Conservation (phyloP, 2,329 filamentous ascomycete species). For the Aspergillus hiratsukae region DNA sequence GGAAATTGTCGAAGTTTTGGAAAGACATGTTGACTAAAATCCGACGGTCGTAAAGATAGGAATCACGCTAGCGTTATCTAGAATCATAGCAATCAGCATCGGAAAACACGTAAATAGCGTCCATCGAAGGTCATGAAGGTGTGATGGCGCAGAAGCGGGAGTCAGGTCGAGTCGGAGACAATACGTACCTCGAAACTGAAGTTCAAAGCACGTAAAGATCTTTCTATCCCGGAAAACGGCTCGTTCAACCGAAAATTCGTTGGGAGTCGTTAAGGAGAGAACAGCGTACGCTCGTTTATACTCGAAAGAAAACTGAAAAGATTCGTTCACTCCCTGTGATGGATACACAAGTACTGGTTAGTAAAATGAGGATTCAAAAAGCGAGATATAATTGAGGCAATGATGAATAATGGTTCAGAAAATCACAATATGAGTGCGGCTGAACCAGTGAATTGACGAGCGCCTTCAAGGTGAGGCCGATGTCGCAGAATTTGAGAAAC, state of each 20-base stretch:
- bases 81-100: neutral
- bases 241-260: conserved; percentile 36
- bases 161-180: neutral
- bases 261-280: conserved; percentile 39
- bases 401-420: neutral
- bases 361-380: conserved; percentile 3
- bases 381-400: neutral
- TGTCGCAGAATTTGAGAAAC: neutral
- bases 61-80: conserved; percentile 14
- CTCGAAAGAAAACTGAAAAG: conserved; percentile 27
- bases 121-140: neutral
- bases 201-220: conserved; percentile 17
- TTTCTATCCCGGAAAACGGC: conserved; percentile 29
- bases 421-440: neutral
- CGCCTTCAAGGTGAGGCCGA: neutral
- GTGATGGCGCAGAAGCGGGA: neutral
- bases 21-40: conserved; percentile 55
- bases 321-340: conserved; percentile 25
- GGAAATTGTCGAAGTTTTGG: conserved; percentile 61
- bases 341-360: conserved; percentile 4
- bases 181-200: conserved; percentile 20
- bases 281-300: conserved; percentile 30
- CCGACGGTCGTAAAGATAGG: conserved; percentile 16
- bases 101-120: neutral
- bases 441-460: neutral